These are phyloP conservation scores for Gynochthodes officinalis DNA, from an alignment of 257 asterid genomes.

Conservation along the genomic window DNA sequence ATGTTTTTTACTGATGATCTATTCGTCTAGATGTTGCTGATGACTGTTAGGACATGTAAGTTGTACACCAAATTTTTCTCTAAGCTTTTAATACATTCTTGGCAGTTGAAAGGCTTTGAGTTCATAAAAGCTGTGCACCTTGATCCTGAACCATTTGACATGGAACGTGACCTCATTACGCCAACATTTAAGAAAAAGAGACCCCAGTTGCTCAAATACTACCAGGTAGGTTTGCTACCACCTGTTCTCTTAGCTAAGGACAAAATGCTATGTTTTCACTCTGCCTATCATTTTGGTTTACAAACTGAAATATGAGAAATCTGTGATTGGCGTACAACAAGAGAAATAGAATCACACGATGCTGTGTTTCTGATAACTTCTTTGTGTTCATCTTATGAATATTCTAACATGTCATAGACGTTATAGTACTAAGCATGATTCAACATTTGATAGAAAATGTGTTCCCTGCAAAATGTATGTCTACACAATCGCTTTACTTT, in stretches of 20 bases:
- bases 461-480: neutral
- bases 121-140: slow-evolving; percentile 78
- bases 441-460: neutral
- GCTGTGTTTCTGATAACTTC: neutral
- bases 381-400: too few relatives aligned
- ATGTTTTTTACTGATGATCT: neutral
- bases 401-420: neutral
- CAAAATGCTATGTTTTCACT: neutral
- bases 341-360: neutral
- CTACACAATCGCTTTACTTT: neutral
- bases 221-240: slow-evolving; percentile 50
- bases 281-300: neutral
- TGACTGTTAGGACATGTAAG: neutral
- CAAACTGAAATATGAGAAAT: neutral
- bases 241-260: neutral
- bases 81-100: slow-evolving; percentile 19
- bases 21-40: neutral
- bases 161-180: slow-evolving; percentile 90
- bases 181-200: slow-evolving; percentile 95
- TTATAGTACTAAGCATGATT: neutral
- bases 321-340: neutral
- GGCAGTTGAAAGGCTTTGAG: slow-evolving; percentile 94
- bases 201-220: slow-evolving; percentile 81
- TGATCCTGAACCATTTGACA: slow-evolving; percentile 88
- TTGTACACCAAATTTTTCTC: neutral